Conservation (phyloP, 345 rosid genomes). For the Alliaria petiolata region DNA sequence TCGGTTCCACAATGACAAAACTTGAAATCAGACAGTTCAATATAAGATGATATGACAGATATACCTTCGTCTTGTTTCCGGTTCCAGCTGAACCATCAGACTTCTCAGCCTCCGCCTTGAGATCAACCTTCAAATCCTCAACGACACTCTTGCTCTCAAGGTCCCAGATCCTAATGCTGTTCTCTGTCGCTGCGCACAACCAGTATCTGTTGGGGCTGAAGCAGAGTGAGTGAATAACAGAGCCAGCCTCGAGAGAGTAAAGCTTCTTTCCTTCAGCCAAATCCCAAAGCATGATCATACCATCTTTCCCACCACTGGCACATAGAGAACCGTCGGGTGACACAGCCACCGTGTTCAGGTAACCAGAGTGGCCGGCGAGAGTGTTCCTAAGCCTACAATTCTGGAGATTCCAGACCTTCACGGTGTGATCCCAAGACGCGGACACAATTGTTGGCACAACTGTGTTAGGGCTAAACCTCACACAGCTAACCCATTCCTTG, state of each 20-base stretch:
- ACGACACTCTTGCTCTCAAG: slow-evolving; percentile 88
- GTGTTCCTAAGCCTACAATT: slow-evolving; percentile 78
- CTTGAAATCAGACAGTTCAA: not conserved
- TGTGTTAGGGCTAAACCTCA: slow-evolving; percentile 74
- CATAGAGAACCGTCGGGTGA: slow-evolving; percentile 88
- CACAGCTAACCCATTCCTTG: slow-evolving; percentile 86
- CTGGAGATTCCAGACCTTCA: slow-evolving; percentile 86
- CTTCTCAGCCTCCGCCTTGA: slow-evolving; percentile 83
- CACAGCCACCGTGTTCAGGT: slow-evolving; percentile 77
- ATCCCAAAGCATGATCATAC: slow-evolving; percentile 80
- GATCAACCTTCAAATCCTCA: slow-evolving; percentile 90
- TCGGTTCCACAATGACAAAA: not conserved
- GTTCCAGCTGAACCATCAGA: slow-evolving; percentile 40
- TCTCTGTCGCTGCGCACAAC: slow-evolving; percentile 91
- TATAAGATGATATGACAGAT: not conserved
- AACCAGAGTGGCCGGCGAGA: slow-evolving; percentile 64
- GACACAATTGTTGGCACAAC: slow-evolving; percentile 76
- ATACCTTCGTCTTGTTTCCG: slow-evolving; percentile 60
- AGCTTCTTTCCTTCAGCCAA: slow-evolving; percentile 90
- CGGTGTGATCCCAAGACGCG: slow-evolving; percentile 83
- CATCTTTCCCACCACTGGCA: slow-evolving; percentile 93
- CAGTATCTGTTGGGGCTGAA: slow-evolving; percentile 95
- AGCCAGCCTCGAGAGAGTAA: slow-evolving; percentile 72
- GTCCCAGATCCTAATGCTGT: slow-evolving; percentile 92
- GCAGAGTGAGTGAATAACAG: slow-evolving; percentile 66